Evolutionary conservation across 495 filamentous ascomycete genomes (phyloP), one percentile per base, ranked within the genome.

Genomic region (Aspergillus diversus): DNA sequence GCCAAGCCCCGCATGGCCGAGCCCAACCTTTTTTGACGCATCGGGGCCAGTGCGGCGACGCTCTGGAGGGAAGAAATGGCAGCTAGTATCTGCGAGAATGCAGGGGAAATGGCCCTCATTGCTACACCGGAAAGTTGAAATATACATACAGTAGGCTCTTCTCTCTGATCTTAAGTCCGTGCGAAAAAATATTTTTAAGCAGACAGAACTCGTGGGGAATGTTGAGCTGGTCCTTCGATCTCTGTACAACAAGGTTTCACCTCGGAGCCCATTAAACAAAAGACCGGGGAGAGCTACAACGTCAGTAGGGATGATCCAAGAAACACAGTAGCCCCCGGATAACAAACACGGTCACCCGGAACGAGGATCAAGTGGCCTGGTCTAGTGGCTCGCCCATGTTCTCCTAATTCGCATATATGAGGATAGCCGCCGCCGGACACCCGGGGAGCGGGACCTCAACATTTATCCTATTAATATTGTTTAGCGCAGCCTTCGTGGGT

Each of bases 1-100:
- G 67, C 63, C 67, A 66, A 59, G 64, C 74, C 77, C 75, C 75
- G 73, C 74, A 79, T 75, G 69, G 68, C 75, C 74, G 71, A 75
- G 66, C 43, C 63, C 66, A 69, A 68, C 61, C 61, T 53, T 65
- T 70, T 33, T 57, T 37, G 61, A 39, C 61, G 65, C 61, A 54
- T 65, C 55, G 54, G 63, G 63, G 46, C 43, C 58, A 63, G 34
- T 42, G 53, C 51, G 12, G 34, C n/a, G 21, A 27, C 21, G 2
- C 21, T 27, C 21, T 27, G 5, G 39, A 43, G 39, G 39, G 7
- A 12, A 8, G 7, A 43, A 43, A 43, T 43, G 39, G 7, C 39
- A 43, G 39, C 7, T 17, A 17, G 17, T 50, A 50, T 50, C 27
- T 50, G 47, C 47, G n/a, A 43, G 5, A 43, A 27, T 50, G 47